Base-by-base conservation (phyloP, 1,284 basidiomycete genomes). In the Sanguinoderma infundibulare region DNA sequence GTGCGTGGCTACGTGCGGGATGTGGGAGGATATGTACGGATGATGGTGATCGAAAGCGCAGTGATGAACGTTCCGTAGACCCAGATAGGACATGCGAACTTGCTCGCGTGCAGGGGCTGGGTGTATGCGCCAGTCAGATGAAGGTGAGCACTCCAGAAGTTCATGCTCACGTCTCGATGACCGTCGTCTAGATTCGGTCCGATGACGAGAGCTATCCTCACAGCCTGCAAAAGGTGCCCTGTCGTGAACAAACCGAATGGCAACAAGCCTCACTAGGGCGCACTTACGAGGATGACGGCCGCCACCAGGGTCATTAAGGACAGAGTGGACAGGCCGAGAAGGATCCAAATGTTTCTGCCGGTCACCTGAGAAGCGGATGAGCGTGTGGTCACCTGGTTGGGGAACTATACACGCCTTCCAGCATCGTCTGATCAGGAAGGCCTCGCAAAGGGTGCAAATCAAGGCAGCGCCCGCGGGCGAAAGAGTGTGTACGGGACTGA, bases 391-490 rank as follows among this genome's bases (percentile, higher is more conserved):
- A 5, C n/a, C 10, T 22, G 17, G 1, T n/a, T 12, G n/a, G 8
- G 10, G 8, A 22, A 30, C 14, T 5, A 28, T n/a, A 69, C 75
- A 20, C 39, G 81, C 84, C 76, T 81, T 83, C 79, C 81, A 84
- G 59, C 83, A 83, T 56, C 79, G 72, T 30, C 76, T 72, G 32
- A 84, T 78, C 47, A 81, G 79, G 63, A 80, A 84, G 1, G 71
- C 70, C 67, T 84, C 78, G 65, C 81, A 83, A 22, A 81, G 56
- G 38, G 75, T 71, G 67, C 78, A 81, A 36, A 84, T 77, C 5
- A 80, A 61, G 3, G 80, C 81, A 66, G 83, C 83, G 28, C 83
- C n/a, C n/a, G n/a, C n/a, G n/a, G n/a, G n/a, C n/a, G n/a, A 59
- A 54, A 84, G 78, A 35, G 83, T 69, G 60, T 79, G 73, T 14